phyloP scores from a whole-genome alignment of 768 basidiomycete genomes.

The Tulasnella sp. region DNA sequence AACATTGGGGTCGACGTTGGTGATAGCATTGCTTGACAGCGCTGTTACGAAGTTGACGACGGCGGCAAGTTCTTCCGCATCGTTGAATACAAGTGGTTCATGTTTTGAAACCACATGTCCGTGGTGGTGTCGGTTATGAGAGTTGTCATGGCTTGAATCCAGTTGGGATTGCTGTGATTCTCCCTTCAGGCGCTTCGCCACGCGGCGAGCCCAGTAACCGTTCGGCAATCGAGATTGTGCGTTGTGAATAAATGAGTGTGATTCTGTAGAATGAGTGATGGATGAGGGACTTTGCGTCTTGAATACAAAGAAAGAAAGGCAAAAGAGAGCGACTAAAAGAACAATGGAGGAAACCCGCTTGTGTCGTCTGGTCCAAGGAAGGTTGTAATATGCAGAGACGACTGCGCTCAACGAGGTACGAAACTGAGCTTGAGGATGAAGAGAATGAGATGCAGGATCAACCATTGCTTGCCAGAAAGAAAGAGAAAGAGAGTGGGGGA shows the following conservation, averaged over 20 bases:
- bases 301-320: background rate
- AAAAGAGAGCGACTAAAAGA: slow-evolving; percentile 4
- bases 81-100: slow-evolving; percentile 32
- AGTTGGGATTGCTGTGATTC: background rate
- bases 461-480: no score
- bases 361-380: slow-evolving; percentile 1
- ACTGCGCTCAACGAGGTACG: slow-evolving; percentile 4
- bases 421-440: background rate
- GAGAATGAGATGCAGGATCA: background rate
- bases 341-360: slow-evolving; percentile 4
- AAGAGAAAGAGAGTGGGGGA: no score
- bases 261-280: background rate
- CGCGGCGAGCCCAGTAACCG: background rate
- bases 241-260: background rate
- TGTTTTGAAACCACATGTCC: background rate
- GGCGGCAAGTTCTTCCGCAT: slow-evolving; percentile 57
- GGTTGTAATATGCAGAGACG: background rate
- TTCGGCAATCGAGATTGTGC: background rate
- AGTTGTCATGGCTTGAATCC: background rate
- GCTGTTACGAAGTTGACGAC: slow-evolving; percentile 60
- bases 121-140: background rate
- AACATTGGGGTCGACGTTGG: slow-evolving; percentile 45
- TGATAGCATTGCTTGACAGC: slow-evolving; percentile 63
- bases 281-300: background rate
- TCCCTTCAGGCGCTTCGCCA: background rate